Conservation (phyloP, 805 yeast species). For the Monosporozyma servazzii region DNA sequence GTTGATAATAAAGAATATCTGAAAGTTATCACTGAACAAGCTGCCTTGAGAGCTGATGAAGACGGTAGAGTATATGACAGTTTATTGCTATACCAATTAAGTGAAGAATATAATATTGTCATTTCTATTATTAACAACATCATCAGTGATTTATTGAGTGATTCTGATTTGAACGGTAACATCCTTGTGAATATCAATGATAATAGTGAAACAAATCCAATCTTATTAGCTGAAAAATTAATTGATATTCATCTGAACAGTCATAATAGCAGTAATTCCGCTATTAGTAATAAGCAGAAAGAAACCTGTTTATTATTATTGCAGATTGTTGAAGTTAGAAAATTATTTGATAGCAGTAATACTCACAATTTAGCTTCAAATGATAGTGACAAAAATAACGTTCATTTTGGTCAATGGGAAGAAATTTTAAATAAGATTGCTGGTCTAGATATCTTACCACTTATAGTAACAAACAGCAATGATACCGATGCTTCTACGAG, state of each 20-base stretch:
- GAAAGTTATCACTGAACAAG: conserved; percentile 66
- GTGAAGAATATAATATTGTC: conserved; percentile 81
- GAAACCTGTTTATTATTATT: conserved; percentile 59
- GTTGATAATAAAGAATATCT: conserved; percentile 49
- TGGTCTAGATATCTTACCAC: conserved; percentile 59
- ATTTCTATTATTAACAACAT: conserved; percentile 63
- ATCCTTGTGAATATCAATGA: conserved; percentile 31
- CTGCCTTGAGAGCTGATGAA: conserved; percentile 80
- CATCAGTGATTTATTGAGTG: conserved; percentile 66
- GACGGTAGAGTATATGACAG: conserved; percentile 88
- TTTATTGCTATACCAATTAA: conserved; percentile 71
- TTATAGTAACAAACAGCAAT: conserved; percentile 7
- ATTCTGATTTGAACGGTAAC: conserved; percentile 59
- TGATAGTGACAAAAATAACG: neutral
- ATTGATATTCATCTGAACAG: conserved; percentile 33
- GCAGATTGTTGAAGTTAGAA: conserved; percentile 59
- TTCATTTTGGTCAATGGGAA: conserved; percentile 38
- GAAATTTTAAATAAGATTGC: conserved; percentile 47
- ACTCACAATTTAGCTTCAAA: neutral
- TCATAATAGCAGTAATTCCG: conserved; percentile 33
- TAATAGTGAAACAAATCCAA: conserved; percentile 36
- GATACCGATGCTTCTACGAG: neutral
- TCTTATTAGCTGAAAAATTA: conserved; percentile 30
- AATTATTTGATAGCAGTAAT: conserved; percentile 38
- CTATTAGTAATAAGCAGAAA: conserved; percentile 50